Evolutionary conservation across 768 basidiomycete genomes (phyloP).

Genomic region (Tulasnella sp.): DNA sequence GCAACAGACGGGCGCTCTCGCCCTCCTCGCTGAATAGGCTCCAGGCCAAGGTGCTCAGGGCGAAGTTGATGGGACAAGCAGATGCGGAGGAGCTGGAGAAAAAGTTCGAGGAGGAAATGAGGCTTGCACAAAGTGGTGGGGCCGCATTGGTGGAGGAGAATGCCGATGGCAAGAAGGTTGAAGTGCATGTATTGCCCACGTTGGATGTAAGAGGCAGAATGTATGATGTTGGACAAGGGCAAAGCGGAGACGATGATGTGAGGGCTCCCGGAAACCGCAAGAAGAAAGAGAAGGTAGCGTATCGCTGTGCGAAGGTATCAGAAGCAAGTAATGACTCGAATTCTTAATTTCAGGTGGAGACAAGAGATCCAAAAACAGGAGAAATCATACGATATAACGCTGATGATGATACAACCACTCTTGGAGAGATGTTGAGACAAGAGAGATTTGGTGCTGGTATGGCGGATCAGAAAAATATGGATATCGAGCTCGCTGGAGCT

Average conservation of each 20-base stretch:
- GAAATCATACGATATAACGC: slow-evolving; percentile 80
- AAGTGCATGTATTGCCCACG: slow-evolving; percentile 76
- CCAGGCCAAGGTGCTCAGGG: slow-evolving; percentile 84
- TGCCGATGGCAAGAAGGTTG: slow-evolving; percentile 29
- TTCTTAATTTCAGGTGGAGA: slow-evolving; percentile 61
- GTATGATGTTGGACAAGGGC: slow-evolving; percentile 81
- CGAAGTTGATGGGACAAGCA: slow-evolving; percentile 72
- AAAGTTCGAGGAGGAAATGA: slow-evolving; percentile 63
- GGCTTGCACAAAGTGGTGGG: slow-evolving; percentile 29
- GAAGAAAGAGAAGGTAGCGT: slow-evolving; percentile 67
- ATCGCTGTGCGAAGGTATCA: too few relatives aligned
- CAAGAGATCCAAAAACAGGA: slow-evolving; percentile 79
- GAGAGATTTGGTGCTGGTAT: slow-evolving; percentile 83
- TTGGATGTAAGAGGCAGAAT: slow-evolving; percentile 70
- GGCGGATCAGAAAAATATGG: slow-evolving; percentile 81
- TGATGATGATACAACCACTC: slow-evolving; percentile 74
- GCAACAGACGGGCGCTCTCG: slow-evolving; percentile 38
- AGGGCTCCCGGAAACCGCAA: slow-evolving; percentile 54
- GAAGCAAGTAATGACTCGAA: neutral
- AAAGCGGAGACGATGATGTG: slow-evolving; percentile 36
- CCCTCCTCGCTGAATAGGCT: slow-evolving; percentile 69
- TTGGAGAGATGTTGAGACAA: slow-evolving; percentile 81
- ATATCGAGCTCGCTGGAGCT: slow-evolving; percentile 76
- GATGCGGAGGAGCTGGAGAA: slow-evolving; percentile 66
- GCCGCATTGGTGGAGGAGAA: slow-evolving; percentile 17